Percentiles rank a stretch among this genome's conserved stretches.
Evolutionary conservation across 1,139 yeast genomes (phyloP).

Genomic region (Suhomyces bolitotheri): DNA sequence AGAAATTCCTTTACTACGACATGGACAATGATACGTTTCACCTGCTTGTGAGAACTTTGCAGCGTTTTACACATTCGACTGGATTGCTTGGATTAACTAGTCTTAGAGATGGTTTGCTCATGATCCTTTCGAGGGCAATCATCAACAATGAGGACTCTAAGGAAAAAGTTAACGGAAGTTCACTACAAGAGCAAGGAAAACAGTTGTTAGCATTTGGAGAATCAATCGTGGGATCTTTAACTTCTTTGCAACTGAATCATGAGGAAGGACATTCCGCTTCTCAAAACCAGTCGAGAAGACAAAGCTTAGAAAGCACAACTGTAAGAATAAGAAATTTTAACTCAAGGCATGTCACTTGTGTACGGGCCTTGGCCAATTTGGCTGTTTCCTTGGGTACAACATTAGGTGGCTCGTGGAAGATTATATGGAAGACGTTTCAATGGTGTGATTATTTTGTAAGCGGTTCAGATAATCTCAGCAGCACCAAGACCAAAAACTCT

Average conservation of each 20-base stretch:
- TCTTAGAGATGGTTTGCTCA: slow-evolving; percentile 61
- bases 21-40: slow-evolving; percentile 71
- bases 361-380: slow-evolving; percentile 73
- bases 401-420: slow-evolving; percentile 66
- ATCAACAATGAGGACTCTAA: slow-evolving; percentile 38
- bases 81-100: slow-evolving; percentile 64
- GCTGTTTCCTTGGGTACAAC: slow-evolving; percentile 79
- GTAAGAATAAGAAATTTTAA: slow-evolving; percentile 41
- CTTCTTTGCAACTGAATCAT: slow-evolving; percentile 15
- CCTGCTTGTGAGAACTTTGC: slow-evolving; percentile 65
- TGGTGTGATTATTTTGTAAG: slow-evolving; percentile 66
- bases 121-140: slow-evolving; percentile 56
- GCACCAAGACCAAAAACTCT: slow-evolving; percentile 17
- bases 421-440: slow-evolving; percentile 68
- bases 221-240: slow-evolving; percentile 59
- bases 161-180: slow-evolving; percentile 5
- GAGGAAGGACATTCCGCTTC: neutral
- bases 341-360: slow-evolving; percentile 69
- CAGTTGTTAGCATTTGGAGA: slow-evolving; percentile 57
- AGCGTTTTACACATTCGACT: slow-evolving; percentile 76
- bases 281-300: slow-evolving; percentile 5
- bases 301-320: slow-evolving; percentile 4
- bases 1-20: slow-evolving; percentile 59
- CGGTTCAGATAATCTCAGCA: slow-evolving; percentile 53
- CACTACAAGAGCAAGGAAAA: slow-evolving; percentile 30